Conservation (phyloP, 305 asterid species). For the Fraxinus paxiana region DNA sequence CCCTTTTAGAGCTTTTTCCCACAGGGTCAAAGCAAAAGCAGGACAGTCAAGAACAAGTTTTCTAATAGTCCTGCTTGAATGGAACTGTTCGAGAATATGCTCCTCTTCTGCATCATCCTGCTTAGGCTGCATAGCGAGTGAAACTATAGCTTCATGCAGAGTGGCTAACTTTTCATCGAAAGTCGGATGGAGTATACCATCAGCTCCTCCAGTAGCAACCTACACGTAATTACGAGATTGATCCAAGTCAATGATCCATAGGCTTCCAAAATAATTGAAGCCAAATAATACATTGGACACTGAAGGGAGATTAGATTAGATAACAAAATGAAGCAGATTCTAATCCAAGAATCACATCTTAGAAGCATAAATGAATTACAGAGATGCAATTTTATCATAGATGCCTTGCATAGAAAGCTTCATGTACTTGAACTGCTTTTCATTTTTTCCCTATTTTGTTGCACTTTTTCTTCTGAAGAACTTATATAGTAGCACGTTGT, state of each 20-base stretch:
- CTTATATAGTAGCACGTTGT: not conserved
- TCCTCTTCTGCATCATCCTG: slow-evolving; percentile 46
- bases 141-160: slow-evolving; percentile 59
- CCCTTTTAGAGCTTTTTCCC: slow-evolving; percentile 78
- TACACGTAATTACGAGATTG: slow-evolving; percentile 20
- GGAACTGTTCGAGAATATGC: slow-evolving; percentile 73
- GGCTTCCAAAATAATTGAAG: slow-evolving; percentile 3
- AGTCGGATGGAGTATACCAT: slow-evolving; percentile 56
- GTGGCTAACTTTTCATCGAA: slow-evolving; percentile 53
- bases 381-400: not conserved
- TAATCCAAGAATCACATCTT: not conserved
- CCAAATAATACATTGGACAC: not conserved
- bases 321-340: not conserved
- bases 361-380: not conserved
- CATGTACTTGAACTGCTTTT: not conserved
- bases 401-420: not conserved
- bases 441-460: not conserved
- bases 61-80: slow-evolving; percentile 78
- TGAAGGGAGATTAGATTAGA: not conserved
- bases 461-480: not conserved
- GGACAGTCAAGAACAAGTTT: slow-evolving; percentile 78
- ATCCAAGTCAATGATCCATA: not conserved
- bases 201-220: slow-evolving; percentile 78
- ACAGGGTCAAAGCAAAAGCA: slow-evolving; percentile 60
- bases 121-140: slow-evolving; percentile 63